These are phyloP conservation scores for Zygosaccharomyces bisporus DNA, from an alignment of 805 yeast species.

Conservation along the genomic window DNA sequence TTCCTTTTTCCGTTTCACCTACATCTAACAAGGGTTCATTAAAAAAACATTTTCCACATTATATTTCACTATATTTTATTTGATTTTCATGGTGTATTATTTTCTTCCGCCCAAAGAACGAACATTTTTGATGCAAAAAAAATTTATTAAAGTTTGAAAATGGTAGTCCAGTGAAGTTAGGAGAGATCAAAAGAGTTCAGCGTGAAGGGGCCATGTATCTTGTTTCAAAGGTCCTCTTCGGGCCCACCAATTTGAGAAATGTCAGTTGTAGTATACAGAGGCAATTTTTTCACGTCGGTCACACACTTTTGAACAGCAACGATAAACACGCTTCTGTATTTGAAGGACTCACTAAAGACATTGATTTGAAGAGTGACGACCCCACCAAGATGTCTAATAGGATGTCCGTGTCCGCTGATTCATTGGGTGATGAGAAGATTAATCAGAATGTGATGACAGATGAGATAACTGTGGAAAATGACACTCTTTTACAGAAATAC, in stretches of 20 bases:
- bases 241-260: conserved; percentile 3
- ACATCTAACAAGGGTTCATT: too few species aligned
- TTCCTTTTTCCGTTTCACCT: not conserved
- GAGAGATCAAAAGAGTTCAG: too few species aligned
- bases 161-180: too few species aligned
- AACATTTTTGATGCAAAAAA: not conserved
- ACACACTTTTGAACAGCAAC: conserved; percentile 8
- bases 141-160: too few species aligned
- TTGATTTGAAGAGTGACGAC: conserved; percentile 17
- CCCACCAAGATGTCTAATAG: conserved; percentile 25
- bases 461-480: conserved; percentile 35
- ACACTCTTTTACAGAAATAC: conserved; percentile 44
- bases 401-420: conserved; percentile 23
- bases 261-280: not conserved
- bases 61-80: too few species aligned
- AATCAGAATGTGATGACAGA: conserved; percentile 16
- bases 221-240: conserved; percentile 7
- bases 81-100: not conserved
- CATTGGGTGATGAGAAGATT: conserved; percentile 21
- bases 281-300: conserved; percentile 12
- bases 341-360: conserved; percentile 27
- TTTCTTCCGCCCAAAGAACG: not conserved
- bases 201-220: conserved; percentile 9
- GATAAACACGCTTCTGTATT: conserved; percentile 16
- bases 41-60: too few species aligned